These are phyloP conservation scores for Phyllosticta citribraziliensis DNA, from an alignment of 2,329 filamentous ascomycete species.

Conservation along the genomic window DNA sequence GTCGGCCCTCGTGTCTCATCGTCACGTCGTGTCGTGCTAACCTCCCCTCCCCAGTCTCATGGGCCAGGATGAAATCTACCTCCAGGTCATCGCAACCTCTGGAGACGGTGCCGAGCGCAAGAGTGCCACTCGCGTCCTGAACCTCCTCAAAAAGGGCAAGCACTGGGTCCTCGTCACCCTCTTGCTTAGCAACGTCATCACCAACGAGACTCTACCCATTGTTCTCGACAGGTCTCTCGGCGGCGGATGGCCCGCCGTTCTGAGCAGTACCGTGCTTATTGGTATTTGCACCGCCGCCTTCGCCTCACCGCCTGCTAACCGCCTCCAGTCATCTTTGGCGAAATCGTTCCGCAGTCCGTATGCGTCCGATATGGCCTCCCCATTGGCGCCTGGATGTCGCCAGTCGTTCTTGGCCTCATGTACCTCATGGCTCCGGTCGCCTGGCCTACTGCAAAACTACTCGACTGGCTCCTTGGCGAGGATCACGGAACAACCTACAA, in stretches of 20 bases:
- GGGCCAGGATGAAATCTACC: conserved; percentile 86
- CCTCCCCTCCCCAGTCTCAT: conserved; percentile 38
- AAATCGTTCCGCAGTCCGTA: conserved; percentile 89
- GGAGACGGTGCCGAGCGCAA: conserved; percentile 75
- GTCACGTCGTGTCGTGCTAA: neutral
- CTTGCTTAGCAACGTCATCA: conserved; percentile 91
- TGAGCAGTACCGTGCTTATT: conserved; percentile 88
- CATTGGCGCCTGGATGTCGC: conserved; percentile 90
- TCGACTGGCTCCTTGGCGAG: conserved; percentile 85
- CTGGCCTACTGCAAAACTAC: conserved; percentile 90
- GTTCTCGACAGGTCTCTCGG: conserved; percentile 89
- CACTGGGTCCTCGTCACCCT: conserved; percentile 97
- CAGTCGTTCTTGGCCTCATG: conserved; percentile 80
- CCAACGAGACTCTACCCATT: conserved; percentile 92
- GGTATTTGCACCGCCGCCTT: conserved; percentile 43
- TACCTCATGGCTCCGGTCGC: conserved; percentile 82
- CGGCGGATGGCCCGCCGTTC: conserved; percentile 85
- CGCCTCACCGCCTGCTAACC: conserved; percentile 10
- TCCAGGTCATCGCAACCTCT: conserved; percentile 86
- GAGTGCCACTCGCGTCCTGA: conserved; percentile 72
- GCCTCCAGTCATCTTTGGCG: conserved; percentile 81
- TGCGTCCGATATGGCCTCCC: conserved; percentile 93
- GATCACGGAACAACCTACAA: conserved; percentile 97
- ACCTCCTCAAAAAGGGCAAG: conserved; percentile 76
- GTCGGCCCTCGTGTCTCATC: conserved; percentile 22